Evolutionary conservation across 257 asterid species (phyloP), one percentile per base, ranked within the genome.

Genomic region (Thymus quinquecostatus): DNA sequence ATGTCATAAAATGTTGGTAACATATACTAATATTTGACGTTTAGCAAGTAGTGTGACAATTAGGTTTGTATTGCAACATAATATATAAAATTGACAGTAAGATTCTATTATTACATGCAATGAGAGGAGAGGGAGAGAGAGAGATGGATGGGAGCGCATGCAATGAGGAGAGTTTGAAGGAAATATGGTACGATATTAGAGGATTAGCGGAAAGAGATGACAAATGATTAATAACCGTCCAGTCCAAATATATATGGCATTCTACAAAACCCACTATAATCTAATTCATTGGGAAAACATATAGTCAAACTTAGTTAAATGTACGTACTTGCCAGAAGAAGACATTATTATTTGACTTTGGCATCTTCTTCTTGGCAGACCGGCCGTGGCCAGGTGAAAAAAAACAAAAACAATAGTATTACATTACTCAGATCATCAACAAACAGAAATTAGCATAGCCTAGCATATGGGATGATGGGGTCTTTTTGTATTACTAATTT

Each of bases 281-380:
- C 2, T 2, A 38, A 6, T 29, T n/a, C 21, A 47, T 64, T 6
- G 3, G 28, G 4, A 0, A 59, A 47, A 56, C 5, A 43, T 0
- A 41, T 45, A 45, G 56, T 13, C 69, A 44, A 45, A 44, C 56
- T 30, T 45, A 64, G 69, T 50, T 64, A 47, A 33, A 64, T 32
- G 3, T 29, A 28, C 10, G 1, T n/a, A 40, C 14, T 60, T 59
- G 76, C 70, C 70, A 63, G 76, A 63, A 63, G 76, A 72, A 72
- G 76, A 12, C 45, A 40, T 40, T 40, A 27, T 12, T 13, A 21
- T 30, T n/a, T 1, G 66, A 68, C 41, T 59, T 59, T 38, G 21
- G 30, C 55, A 11, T 72, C 77, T 61, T 61, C 76, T 71, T 61
- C 75, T 71, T 29, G 77, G 70, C 64, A 51, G 6, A 62, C n/a